phyloP scores from a whole-genome alignment of 768 basidiomycete genomes.

The Lactarius akahatsu region DNA sequence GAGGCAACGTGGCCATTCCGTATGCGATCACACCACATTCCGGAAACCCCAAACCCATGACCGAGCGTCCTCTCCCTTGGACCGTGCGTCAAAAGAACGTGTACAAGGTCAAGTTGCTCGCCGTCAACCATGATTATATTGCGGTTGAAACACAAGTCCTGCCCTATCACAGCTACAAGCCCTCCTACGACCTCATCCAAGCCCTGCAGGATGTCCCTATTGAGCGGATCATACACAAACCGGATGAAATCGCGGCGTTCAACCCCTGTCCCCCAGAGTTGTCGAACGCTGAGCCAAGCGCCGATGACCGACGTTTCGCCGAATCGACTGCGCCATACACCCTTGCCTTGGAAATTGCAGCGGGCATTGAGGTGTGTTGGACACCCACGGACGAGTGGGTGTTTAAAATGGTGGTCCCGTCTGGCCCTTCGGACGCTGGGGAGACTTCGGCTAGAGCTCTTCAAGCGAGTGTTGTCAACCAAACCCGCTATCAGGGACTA shows the following conservation, averaged over 20 bases:
- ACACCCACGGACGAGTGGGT: constrained; percentile 73
- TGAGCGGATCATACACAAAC: constrained; percentile 28
- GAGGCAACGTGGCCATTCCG: constrained; percentile 7
- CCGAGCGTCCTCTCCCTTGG: constrained; percentile 46
- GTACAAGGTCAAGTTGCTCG: constrained; percentile 71
- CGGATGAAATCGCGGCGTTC: constrained; percentile 45
- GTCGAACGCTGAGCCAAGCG: constrained; percentile 7
- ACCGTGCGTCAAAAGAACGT: constrained; percentile 54
- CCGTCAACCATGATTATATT: constrained; percentile 48
- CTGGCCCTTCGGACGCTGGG: constrained; percentile 19
- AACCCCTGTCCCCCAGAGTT: constrained; percentile 46
- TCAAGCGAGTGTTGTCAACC: constrained; percentile 35
- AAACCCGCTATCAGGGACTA: constrained; percentile 70
- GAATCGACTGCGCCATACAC: constrained; percentile 63
- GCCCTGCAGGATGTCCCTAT: constrained; percentile 38
- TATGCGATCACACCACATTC: constrained; percentile 21
- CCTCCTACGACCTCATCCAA: constrained; percentile 50
- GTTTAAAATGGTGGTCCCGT: constrained; percentile 47
- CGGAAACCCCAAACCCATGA: constrained; percentile 5
- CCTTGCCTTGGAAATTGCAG: constrained; percentile 69
- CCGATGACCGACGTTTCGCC: constrained; percentile 40
- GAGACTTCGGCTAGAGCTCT: not conserved
- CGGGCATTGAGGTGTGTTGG: constrained; percentile 63
- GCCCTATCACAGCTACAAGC: constrained; percentile 72
- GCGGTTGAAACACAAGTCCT: constrained; percentile 59